These are phyloP conservation scores for Tetrapisispora arboricola DNA, from an alignment of 805 yeast species.

Conservation along the genomic window DNA sequence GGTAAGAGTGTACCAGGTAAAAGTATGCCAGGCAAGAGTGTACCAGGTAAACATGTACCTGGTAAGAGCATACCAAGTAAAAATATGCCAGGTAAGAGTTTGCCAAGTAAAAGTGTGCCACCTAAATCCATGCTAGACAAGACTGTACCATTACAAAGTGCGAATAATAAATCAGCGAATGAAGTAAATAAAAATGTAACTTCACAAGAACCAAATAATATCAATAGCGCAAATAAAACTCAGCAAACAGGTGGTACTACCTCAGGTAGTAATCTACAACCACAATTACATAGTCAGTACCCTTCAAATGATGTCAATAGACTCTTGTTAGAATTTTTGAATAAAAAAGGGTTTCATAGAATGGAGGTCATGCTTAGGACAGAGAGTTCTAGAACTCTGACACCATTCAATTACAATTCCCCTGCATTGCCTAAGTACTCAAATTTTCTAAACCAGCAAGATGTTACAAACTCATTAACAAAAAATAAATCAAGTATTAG, in stretches of 20 bases:
- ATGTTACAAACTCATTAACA: neutral
- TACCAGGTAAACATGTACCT: neutral
- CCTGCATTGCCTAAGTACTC: constrained; percentile 37
- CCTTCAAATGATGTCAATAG: constrained; percentile 83
- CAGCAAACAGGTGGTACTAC: neutral
- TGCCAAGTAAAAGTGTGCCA: neutral
- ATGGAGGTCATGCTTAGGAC: constrained; percentile 91
- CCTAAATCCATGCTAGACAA: neutral
- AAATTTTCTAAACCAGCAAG: constrained; percentile 11
- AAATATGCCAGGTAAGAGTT: neutral
- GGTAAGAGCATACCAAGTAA: neutral
- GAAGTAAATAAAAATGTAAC: neutral
- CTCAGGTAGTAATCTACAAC: neutral
- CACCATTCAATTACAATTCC: constrained; percentile 40
- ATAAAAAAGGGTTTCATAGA: constrained; percentile 85
- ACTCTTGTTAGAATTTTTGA: constrained; percentile 84
- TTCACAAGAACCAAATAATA: neutral
- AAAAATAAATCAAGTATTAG: constrained; percentile 13
- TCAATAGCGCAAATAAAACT: neutral
- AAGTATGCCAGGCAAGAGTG: neutral
- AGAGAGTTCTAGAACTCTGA: constrained; percentile 59
- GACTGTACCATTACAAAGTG: neutral
- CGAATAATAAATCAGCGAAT: neutral
- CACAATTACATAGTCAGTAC: constrained; percentile 16
- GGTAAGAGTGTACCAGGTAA: neutral